Evolutionary conservation across 768 basidiomycete species (phyloP).

Genomic region (Piloderma croceum): DNA sequence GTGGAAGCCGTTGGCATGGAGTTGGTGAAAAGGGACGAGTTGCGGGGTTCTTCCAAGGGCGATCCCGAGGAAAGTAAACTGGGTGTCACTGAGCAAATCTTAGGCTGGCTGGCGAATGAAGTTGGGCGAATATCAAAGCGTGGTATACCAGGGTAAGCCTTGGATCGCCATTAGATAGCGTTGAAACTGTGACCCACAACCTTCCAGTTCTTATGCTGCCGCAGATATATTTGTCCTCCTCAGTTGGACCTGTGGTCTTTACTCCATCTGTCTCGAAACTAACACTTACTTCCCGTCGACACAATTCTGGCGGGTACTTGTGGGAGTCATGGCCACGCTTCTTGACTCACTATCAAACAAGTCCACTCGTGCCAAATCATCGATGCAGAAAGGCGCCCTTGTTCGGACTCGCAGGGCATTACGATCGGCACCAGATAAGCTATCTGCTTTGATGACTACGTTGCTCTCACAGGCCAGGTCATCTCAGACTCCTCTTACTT

Average conservation of each 20-base stretch:
- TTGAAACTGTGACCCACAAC: too few relatives aligned
- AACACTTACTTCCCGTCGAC: slow-evolving; percentile 42
- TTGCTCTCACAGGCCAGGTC: slow-evolving; percentile 49
- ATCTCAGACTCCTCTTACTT: slow-evolving; percentile 34
- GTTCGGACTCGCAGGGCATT: slow-evolving; percentile 62
- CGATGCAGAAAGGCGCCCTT: slow-evolving; percentile 56
- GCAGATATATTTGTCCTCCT: slow-evolving; percentile 64
- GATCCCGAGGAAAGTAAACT: slow-evolving; percentile 39
- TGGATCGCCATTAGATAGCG: neutral
- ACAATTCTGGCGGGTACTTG: slow-evolving; percentile 46
- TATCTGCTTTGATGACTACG: slow-evolving; percentile 47
- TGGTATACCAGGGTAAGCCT: slow-evolving; percentile 52
- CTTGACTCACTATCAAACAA: slow-evolving; percentile 55
- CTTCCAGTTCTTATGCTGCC: slow-evolving; percentile 46
- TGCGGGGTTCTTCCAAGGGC: slow-evolving; percentile 37
- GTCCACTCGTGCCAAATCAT: slow-evolving; percentile 46
- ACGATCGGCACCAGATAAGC: slow-evolving; percentile 50
- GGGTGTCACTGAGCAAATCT: slow-evolving; percentile 62
- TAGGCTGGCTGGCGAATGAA: slow-evolving; percentile 74
- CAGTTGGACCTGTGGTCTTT: slow-evolving; percentile 65
- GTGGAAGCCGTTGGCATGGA: slow-evolving; percentile 64
- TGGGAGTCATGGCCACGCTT: slow-evolving; percentile 52
- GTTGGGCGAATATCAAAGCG: slow-evolving; percentile 51
- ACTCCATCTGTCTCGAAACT: slow-evolving; percentile 42
- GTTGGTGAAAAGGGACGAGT: slow-evolving; percentile 58